Evolutionary conservation across 345 rosid genomes (phyloP).

Genomic region (Jatropha curcas): DNA sequence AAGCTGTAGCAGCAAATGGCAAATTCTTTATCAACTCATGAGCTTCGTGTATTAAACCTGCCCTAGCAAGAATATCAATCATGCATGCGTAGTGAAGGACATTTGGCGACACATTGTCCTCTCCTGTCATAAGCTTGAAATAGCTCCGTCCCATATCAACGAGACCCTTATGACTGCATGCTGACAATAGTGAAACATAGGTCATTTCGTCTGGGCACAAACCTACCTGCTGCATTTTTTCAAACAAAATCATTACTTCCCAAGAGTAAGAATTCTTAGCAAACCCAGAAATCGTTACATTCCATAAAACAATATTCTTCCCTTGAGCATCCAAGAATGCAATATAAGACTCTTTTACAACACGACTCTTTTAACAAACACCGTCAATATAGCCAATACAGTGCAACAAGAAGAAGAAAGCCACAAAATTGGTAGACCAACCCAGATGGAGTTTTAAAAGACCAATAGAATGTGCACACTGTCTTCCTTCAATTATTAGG

Average conservation of each 20-base stretch:
- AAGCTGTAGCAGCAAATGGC: constrained; percentile 65
- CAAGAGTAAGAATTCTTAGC: constrained; percentile 55
- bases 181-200: constrained; percentile 63
- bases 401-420: constrained; percentile 67
- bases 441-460: constrained; percentile 63
- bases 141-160: constrained; percentile 59
- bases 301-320: constrained; percentile 68
- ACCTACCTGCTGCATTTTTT: constrained; percentile 81
- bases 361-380: constrained; percentile 65
- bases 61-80: constrained; percentile 80
- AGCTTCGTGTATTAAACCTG: constrained; percentile 64
- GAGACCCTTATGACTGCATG: constrained; percentile 73
- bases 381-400: constrained; percentile 94
- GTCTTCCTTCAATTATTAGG: constrained; percentile 70
- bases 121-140: constrained; percentile 57
- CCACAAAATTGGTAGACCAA: constrained; percentile 52
- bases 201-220: constrained; percentile 65
- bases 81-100: constrained; percentile 79
- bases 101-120: constrained; percentile 49
- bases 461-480: constrained; percentile 64
- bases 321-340: constrained; percentile 48
- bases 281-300: constrained; percentile 72
- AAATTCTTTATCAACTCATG: constrained; percentile 50
- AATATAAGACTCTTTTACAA: constrained; percentile 60
- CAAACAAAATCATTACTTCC: constrained; percentile 76